Conservation (phyloP, 768 basidiomycete species). For the Boletus vinaceobasis region DNA sequence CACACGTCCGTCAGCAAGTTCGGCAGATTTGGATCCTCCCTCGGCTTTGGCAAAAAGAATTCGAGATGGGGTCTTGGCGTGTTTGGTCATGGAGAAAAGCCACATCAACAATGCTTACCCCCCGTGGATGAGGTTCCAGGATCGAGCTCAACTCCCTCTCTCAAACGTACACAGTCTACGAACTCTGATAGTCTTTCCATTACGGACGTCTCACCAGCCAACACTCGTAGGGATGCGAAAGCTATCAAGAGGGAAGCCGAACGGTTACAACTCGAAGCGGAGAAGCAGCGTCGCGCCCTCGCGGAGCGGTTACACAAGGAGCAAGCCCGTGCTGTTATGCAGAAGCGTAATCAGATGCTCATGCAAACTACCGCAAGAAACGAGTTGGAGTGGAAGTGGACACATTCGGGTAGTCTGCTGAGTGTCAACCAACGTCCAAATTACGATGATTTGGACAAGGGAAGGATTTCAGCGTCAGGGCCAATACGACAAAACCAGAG, state of each 20-base stretch:
- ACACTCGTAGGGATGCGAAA: conserved; percentile 57
- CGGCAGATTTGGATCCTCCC: conserved; percentile 51
- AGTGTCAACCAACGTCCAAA: conserved; percentile 36
- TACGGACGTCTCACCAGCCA: conserved; percentile 43
- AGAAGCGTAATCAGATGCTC: conserved; percentile 78
- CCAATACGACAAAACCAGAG: conserved; percentile 61
- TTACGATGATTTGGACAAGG: conserved; percentile 35
- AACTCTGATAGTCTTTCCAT: conserved; percentile 71
- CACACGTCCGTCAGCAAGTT: conserved; percentile 49
- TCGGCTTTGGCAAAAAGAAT: conserved; percentile 68
- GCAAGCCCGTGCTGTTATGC: conserved; percentile 89
- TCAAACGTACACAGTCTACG: conserved; percentile 77
- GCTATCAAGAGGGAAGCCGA: conserved; percentile 80
- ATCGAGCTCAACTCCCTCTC: conserved; percentile 54
- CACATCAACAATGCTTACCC: conserved; percentile 55
- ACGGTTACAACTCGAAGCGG: conserved; percentile 73
- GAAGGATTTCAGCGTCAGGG: conserved; percentile 55
- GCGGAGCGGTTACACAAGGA: conserved; percentile 75
- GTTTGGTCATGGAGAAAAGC: conserved; percentile 72
- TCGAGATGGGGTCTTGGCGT: conserved; percentile 63
- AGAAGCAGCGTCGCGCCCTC: conserved; percentile 77
- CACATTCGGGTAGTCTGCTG: conserved; percentile 40
- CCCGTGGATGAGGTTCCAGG: conserved; percentile 71
- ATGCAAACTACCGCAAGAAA: conserved; percentile 48
- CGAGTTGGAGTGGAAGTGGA: conserved; percentile 62